phyloP scores from a whole-genome alignment of 148 eudicot species.

The Rhododendron griersonianum region DNA sequence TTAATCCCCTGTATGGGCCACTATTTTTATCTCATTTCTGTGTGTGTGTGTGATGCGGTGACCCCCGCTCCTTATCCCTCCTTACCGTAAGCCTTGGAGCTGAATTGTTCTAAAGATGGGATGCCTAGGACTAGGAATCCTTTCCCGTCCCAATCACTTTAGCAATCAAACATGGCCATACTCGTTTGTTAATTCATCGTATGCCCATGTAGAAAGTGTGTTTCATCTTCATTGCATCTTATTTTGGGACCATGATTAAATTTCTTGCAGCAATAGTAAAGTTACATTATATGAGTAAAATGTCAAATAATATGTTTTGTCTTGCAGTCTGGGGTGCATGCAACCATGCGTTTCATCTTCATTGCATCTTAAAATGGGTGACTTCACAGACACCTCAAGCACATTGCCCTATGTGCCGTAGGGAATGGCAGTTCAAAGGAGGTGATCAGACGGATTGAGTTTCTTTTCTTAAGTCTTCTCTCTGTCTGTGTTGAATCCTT shows the following conservation, averaged over 20 bases:
- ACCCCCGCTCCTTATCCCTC: not conserved
- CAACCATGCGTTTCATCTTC: slow-evolving; percentile 97
- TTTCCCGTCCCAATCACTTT: not conserved
- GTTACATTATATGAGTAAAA: not conserved
- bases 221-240: not conserved
- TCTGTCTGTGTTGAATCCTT: not conserved
- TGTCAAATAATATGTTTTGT: not conserved
- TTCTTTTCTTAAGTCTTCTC: not conserved
- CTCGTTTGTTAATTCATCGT: not conserved
- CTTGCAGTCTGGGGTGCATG: slow-evolving; percentile 96
- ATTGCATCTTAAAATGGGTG: slow-evolving; percentile 98
- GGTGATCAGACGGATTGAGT: slow-evolving; percentile 10
- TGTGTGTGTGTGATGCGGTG: not conserved
- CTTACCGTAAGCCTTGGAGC: not conserved
- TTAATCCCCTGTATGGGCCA: not conserved
- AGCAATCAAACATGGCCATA: not conserved
- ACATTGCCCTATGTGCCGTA: slow-evolving; percentile 89
- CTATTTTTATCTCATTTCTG: not conserved
- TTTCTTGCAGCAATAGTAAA: not conserved
- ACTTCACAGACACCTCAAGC: slow-evolving; percentile 86
- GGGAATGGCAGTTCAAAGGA: slow-evolving; percentile 91
- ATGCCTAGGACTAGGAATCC: not conserved
- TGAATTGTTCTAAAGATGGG: not conserved
- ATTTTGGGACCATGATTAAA: not conserved
- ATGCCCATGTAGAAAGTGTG: not conserved